These are phyloP conservation scores for Kipferlia bialata DNA, from an alignment of 78 protist genomes.

Conservation along the genomic window DNA sequence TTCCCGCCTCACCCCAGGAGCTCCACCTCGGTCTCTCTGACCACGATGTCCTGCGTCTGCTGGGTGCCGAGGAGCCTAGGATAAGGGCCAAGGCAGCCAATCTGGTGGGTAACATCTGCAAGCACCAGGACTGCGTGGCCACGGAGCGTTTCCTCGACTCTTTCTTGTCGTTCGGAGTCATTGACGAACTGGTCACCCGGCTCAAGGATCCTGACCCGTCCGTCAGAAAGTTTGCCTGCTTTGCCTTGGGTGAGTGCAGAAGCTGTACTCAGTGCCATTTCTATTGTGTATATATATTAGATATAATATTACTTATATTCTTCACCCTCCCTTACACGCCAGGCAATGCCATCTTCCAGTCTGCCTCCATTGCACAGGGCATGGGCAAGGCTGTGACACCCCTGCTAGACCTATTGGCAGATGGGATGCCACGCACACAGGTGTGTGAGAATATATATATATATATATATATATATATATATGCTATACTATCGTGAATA, in stretches of 20 bases:
- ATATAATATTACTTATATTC: no score
- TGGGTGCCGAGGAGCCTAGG: no score
- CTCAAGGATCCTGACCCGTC: constrained; percentile 34
- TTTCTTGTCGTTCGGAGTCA: neutral
- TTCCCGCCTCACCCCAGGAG: no score
- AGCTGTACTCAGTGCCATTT: no score
- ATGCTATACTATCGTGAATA: no score
- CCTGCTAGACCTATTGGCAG: constrained; percentile 1
- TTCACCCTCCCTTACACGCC: no score
- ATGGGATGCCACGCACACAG: neutral
- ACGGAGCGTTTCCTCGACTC: constrained; percentile 48
- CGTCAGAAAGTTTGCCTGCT: constrained; percentile 66
- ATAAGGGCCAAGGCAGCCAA: constrained; percentile 66
- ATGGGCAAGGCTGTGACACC: constrained; percentile 18
- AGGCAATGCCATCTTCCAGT: constrained; percentile 72
- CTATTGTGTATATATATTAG: no score
- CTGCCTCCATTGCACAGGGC: constrained; percentile 23
- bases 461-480: no score
- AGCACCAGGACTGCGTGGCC: constrained; percentile 38
- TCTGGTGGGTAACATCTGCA: constrained; percentile 66
- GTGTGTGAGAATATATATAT: no score
- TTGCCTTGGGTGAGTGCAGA: no score
- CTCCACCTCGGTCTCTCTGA: no score
- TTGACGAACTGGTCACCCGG: neutral
- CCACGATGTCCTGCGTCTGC: no score